Evolutionary conservation across 768 basidiomycete genomes (phyloP), one percentile per base, ranked within the genome.

Genomic region (Tricholoma flavovirens): DNA sequence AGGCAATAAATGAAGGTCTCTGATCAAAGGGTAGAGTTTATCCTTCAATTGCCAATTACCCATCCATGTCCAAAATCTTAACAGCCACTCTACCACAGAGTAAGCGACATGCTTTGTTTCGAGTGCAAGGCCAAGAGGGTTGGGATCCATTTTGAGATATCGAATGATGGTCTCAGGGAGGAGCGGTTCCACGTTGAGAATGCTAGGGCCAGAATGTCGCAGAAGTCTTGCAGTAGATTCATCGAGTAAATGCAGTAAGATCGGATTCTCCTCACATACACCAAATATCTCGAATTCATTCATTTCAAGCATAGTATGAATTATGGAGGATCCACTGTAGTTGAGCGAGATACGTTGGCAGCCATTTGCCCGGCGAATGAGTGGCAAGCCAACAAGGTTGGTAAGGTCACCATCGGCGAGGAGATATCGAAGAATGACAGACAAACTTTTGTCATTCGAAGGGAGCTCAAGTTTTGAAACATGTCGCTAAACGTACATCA

Each of bases 51-150:
- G 15, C 65, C 69, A 76, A 0, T 36, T 55, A 5, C 57, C 61
- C 45, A 75, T 50, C 79, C 78, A 81, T 2, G 51, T 40, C 80
- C 79, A 82, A 56, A 80, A 80, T 1, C 53, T 49, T 1, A 67
- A 62, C n/a, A 79, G 54, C 75, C 75, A 78, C 5, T 55, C 42
- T 15, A 74, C 54, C 9, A 59, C 48, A 5, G 33, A 51, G 7
- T 58, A 56, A 35, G 66, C 59, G 5, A 57, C 56, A 26, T 54
- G 55, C 26, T 49, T 52, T n/a, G 57, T 54, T 1, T 66, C 65
- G 14, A 66, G 57, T 29, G 67, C 60, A 3, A 70, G 57, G 1
- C 63, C 64, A 3, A 70, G 55, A 8, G 60, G 67, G 10, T 57
- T 61, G 0, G 66, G 64, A 53, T 68, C 65, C 1, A 49, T 55